Percentiles rank a stretch among this genome's conserved stretches.
These are phyloP conservation scores for Nowakowskiella sp. DNA, from an alignment of 192 early-diverging fungal species.

Conservation along the genomic window DNA sequence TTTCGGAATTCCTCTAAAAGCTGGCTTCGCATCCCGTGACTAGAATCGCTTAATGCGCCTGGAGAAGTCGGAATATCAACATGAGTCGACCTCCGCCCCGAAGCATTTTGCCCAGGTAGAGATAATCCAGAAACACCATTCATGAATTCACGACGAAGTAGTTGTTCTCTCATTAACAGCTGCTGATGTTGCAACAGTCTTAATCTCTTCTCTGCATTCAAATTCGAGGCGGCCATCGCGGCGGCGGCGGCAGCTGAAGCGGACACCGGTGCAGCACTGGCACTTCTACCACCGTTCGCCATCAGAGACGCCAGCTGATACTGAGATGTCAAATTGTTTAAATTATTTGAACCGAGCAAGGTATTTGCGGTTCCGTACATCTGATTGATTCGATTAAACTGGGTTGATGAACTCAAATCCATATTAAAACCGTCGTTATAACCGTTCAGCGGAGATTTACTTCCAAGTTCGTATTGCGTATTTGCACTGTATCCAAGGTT, in stretches of 20 bases:
- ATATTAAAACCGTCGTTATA: no score
- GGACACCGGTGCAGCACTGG: constrained; percentile 15
- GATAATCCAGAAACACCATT: background rate
- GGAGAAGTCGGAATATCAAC: background rate
- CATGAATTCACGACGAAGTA: constrained; percentile 39
- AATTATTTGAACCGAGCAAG: no score
- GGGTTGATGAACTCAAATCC: no score
- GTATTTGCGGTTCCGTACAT: no score
- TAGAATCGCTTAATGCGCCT: constrained; percentile 20
- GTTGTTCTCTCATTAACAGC: constrained; percentile 41
- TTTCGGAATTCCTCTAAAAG: constrained; percentile 94
- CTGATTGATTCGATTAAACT: constrained; percentile 24
- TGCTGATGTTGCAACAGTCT: constrained; percentile 29
- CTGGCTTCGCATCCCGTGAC: constrained; percentile 67
- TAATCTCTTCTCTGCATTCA: constrained; percentile 39
- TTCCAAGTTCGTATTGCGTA: no score
- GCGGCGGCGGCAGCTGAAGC: constrained; percentile 19
- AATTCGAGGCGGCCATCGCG: constrained; percentile 12
- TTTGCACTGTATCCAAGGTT: no score
- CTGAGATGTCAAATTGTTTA: no score
- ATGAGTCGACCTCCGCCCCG: constrained; percentile 1
- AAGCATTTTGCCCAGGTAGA: background rate
- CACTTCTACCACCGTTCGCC: constrained; percentile 14
- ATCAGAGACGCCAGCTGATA: no score
- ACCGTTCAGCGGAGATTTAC: no score